Percentiles rank a stretch among this genome's conserved stretches.
phyloP scores from a whole-genome alignment of 805 yeast species.

The Metschnikowia corniflorae region DNA sequence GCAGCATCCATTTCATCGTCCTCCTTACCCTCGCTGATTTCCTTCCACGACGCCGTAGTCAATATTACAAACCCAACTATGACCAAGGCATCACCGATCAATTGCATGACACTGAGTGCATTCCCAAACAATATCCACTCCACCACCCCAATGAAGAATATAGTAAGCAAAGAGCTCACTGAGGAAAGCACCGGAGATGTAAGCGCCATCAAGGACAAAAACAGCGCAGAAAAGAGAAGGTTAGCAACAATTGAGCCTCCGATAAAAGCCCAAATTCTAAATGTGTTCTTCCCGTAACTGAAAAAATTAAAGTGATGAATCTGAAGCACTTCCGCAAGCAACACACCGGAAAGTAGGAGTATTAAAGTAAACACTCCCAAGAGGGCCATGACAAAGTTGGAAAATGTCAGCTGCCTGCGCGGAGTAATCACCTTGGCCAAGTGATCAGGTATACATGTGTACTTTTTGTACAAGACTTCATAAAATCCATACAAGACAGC shows the following conservation, averaged over 20 bases:
- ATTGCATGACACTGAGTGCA: constrained; percentile 50
- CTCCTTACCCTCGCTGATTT: constrained; percentile 49
- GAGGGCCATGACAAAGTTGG: constrained; percentile 68
- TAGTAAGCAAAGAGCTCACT: constrained; percentile 63
- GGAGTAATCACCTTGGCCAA: constrained; percentile 40
- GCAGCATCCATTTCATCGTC: constrained; percentile 43
- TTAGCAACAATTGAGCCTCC: constrained; percentile 57
- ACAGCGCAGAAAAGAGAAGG: constrained; percentile 64
- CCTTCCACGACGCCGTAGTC: constrained; percentile 63
- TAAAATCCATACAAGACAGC: constrained; percentile 77
- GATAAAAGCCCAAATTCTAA: constrained; percentile 44
- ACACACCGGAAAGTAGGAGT: constrained; percentile 46
- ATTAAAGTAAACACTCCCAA: constrained; percentile 58
- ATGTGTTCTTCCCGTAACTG: constrained; percentile 33
- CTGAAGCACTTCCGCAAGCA: constrained; percentile 50
- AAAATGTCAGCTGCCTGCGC: constrained; percentile 73
- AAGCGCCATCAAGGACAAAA: constrained; percentile 73
- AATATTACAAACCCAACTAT: constrained; percentile 66
- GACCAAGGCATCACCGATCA: constrained; percentile 67
- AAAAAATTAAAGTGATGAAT: constrained; percentile 59
- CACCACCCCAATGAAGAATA: constrained; percentile 71
- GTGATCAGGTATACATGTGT: constrained; percentile 68
- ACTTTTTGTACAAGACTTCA: constrained; percentile 76
- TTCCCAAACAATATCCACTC: constrained; percentile 70
- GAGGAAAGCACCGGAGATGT: constrained; percentile 83